Percentiles rank a stretch among this genome's conserved stretches.
Conservation (phyloP, 2,329 filamentous ascomycete species). For the Phaeophleospora eucalypticola region DNA sequence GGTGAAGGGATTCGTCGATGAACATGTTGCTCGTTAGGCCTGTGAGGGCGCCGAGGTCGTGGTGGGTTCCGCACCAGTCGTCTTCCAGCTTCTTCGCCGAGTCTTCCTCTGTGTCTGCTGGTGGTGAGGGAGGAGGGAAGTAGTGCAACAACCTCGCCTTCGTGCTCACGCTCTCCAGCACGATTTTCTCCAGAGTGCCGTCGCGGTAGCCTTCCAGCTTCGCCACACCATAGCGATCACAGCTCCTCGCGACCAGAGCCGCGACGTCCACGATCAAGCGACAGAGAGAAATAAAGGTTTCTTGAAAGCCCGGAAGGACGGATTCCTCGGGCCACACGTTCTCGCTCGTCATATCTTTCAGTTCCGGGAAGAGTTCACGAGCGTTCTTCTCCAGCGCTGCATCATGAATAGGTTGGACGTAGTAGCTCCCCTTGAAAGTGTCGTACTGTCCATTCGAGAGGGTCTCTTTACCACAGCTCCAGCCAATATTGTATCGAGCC, state of each 20-base stretch:
- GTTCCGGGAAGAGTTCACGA: conserved; percentile 55
- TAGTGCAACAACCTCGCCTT: conserved; percentile 93
- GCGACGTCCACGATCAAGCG: conserved; percentile 83
- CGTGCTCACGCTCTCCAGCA: conserved; percentile 77
- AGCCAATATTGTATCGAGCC: conserved; percentile 62
- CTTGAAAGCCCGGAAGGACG: conserved; percentile 70
- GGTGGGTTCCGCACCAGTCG: conserved; percentile 89
- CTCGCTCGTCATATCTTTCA: conserved; percentile 82
- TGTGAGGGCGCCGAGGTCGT: conserved; percentile 91
- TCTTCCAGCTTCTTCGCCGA: conserved; percentile 53
- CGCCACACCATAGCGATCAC: conserved; percentile 75
- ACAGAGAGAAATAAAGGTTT: conserved; percentile 71
- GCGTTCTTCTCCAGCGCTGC: conserved; percentile 57
- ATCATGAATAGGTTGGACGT: conserved; percentile 65
- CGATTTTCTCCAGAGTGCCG: conserved; percentile 82
- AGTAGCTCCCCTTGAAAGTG: conserved; percentile 77
- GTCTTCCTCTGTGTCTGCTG: conserved; percentile 37
- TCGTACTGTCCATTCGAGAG: conserved; percentile 74
- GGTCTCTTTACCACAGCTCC: conserved; percentile 78
- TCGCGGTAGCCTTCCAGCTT: conserved; percentile 72
- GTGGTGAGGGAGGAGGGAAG: conserved; percentile 68
- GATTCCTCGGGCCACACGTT: conserved; percentile 79
- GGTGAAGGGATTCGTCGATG: conserved; percentile 65
- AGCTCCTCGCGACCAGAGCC: conserved; percentile 81
- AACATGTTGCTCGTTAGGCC: conserved; percentile 96